Evolutionary conservation across 352 stramenopile species (phyloP).

Genomic region (Pythium apleroticum): DNA sequence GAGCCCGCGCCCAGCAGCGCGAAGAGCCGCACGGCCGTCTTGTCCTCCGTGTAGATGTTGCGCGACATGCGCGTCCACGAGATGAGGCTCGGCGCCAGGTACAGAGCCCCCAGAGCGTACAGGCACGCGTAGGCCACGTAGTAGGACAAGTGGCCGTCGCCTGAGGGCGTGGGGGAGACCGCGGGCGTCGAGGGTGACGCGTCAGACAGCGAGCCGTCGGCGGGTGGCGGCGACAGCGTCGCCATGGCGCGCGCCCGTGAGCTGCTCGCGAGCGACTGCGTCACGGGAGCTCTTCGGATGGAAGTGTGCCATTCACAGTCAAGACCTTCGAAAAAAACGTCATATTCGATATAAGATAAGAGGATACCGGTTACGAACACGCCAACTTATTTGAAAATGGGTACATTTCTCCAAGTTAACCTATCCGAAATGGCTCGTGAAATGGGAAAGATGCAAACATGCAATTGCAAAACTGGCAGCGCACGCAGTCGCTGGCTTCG

Average conservation of each 20-base stretch:
- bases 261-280: too few species aligned
- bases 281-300: neutral
- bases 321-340: neutral
- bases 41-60: constrained; percentile 40
- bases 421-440: too few species aligned
- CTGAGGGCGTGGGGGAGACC: neutral
- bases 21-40: constrained; percentile 57
- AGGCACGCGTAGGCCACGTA: constrained; percentile 55
- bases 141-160: constrained; percentile 17
- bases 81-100: constrained; percentile 42
- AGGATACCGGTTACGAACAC: neutral
- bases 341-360: neutral
- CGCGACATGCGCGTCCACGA: constrained; percentile 39
- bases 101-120: constrained; percentile 50
- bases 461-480: neutral
- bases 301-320: neutral
- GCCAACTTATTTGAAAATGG: neutral
- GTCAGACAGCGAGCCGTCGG: constrained; percentile 1
- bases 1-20: constrained; percentile 45
- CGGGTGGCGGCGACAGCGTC: neutral
- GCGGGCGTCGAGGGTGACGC: neutral
- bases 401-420: neutral
- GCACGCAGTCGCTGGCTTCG: neutral
- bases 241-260: constrained; percentile 1
- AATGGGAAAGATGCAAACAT: neutral